Base-by-base conservation (phyloP, 768 basidiomycete species). In the Collybiopsis luxurians region DNA sequence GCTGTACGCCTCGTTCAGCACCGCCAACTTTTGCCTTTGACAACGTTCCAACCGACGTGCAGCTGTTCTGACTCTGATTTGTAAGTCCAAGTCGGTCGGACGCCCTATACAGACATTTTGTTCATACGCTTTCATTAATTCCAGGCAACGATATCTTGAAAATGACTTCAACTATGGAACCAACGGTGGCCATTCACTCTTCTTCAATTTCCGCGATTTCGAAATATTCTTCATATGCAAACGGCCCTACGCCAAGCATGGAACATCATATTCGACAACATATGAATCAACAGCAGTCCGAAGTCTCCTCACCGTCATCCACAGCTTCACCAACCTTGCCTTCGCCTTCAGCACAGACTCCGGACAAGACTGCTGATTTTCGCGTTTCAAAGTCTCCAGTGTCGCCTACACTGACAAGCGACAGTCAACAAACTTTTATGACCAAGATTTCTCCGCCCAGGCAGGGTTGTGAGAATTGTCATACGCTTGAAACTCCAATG, bases 401-500 rank as follows among this genome's bases (percentile, higher is more conserved):
- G 12, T 34, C 59, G 4, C 55, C 64, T 36, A 60, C 63, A 23
- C 57, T 65, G 43, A 56, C 51, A 59, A 58, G 47, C 57, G 60
- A 53, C 60, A 63, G 58, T 62, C 63, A 40, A 60, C 60, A 39
- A 54, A 63, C 12, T 57, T 61, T 39, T 50, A 65, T 55, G 13
- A 43, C 19, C n/a, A 47, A 45, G 23, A 15, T 21, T 13, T 24
- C 45, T 13, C 43, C 79, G 58, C 63, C 74, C 47, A 75, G 77
- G 45, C 72, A 79, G 30, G 77, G 79, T 30, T 91, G 89, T 68
- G 77, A 83, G 38, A 90, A 89, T 70, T 91, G 92, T 72, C 85
- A 84, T 17, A 87, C 88, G n/a, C 75, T 79, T 4, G 80, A 84
- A 60, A 92, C 90, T 55, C 91, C 92, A 34, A 82, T 93, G 26